phyloP scores from a whole-genome alignment of 345 rosid species.

The Reutealis trisperma region DNA sequence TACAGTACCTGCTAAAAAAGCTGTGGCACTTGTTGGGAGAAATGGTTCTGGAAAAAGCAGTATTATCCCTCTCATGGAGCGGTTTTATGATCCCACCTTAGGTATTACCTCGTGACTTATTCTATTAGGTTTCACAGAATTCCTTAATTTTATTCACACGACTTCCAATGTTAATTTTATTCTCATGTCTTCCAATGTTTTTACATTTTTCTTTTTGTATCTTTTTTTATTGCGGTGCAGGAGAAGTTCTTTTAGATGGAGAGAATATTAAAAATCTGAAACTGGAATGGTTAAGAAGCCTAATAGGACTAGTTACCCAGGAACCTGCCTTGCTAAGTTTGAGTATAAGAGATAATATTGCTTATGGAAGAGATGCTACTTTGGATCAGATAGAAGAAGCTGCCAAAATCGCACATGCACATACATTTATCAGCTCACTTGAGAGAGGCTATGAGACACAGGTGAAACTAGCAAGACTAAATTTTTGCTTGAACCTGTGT shows the following conservation, averaged over 20 bases:
- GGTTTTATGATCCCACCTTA: slow-evolving; percentile 98
- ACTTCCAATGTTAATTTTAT: too few species aligned
- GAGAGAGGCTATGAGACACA: slow-evolving; percentile 89
- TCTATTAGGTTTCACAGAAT: slow-evolving; percentile 4
- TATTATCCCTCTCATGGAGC: slow-evolving; percentile 98
- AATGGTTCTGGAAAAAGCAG: slow-evolving; percentile 99
- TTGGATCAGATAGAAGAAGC: slow-evolving; percentile 93
- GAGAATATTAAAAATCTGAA: slow-evolving; percentile 89
- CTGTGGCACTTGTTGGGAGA: slow-evolving; percentile 99
- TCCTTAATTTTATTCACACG: slow-evolving; percentile 20
- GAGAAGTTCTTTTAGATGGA: slow-evolving; percentile 98
- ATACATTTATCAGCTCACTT: slow-evolving; percentile 87
- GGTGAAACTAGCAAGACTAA: slow-evolving; percentile 40
- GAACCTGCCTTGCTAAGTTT: slow-evolving; percentile 93
- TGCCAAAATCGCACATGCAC: slow-evolving; percentile 93
- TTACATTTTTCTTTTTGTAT: slow-evolving; percentile 1
- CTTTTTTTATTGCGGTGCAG: slow-evolving; percentile 46
- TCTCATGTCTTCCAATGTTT: slow-evolving; percentile 14
- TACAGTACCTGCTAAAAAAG: slow-evolving; percentile 92
- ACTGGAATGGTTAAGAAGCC: slow-evolving; percentile 92
- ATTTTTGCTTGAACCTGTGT: slow-evolving; percentile 9
- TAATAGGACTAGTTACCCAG: slow-evolving; percentile 97
- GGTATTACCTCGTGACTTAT: slow-evolving; percentile 46
- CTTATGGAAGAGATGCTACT: slow-evolving; percentile 83
- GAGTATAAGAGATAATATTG: slow-evolving; percentile 85